Base-by-base conservation (phyloP, 1,284 basidiomycete species). In the Ceratobasidium sp. region DNA sequence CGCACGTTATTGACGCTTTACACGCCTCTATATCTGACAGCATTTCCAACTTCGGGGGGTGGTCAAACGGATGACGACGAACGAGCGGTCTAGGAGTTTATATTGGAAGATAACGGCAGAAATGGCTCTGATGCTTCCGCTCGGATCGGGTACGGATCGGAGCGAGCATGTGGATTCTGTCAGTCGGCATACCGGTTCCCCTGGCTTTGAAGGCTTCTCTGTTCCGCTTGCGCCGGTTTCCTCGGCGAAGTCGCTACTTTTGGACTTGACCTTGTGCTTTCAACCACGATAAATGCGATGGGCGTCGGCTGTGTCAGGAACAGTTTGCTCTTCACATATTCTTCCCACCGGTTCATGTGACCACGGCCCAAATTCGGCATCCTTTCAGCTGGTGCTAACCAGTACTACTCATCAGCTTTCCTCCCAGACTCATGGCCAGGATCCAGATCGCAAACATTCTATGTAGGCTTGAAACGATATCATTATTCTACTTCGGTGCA, bases 11-110 rank as follows among this genome's bases (percentile, higher is more conserved):
- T 39, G 72, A 76, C 49, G 33, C 72, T 39, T 64, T 53, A 51
- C 72, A 76, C 72, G 60, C 60, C 49, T 66, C 72, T 39, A 76
- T 60, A 23, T 76, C 46, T 61, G 72, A 58, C 60, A 58, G n/a
- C 33, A 33, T 66, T 63, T 44, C 63, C 20, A 66, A 18, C 39
- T 60, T 60, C 12, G 58, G 63, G 39, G 63, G 63, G 39, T 23
- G 63, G 63, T 66, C 63, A 66, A 18, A 42, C 40, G 63, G 40
- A 42, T 42, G 63, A 7, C 40, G 33, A 33, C 33, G 33, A 33
- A 33, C 33, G 33, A 33, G 33, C 33, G 33, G 33, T 33, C 33
- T 33, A 33, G 33, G 33, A 33, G 33, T 33, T 33, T 33, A 33
- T 33, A 33, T 33, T 33, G 33, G 33, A 33, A 33, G 33, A 33